phyloP scores from a whole-genome alignment of 2,329 filamentous ascomycete genomes.

The Ceratocystis ficicola region DNA sequence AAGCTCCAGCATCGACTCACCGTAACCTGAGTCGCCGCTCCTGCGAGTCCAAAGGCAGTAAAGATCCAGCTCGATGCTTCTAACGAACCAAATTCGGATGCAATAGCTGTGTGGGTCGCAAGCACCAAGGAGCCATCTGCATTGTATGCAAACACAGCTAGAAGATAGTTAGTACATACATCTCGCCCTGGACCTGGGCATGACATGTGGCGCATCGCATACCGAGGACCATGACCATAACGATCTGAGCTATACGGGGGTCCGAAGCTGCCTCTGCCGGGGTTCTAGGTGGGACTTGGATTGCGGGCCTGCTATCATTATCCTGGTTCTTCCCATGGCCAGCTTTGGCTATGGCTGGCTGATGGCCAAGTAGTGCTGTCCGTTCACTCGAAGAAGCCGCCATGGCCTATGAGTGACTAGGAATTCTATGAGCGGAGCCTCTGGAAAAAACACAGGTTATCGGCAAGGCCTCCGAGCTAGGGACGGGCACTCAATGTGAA shows the following conservation, averaged over 20 bases:
- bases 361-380: background rate
- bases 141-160: slow-evolving; percentile 47
- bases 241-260: slow-evolving; percentile 14
- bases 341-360: background rate
- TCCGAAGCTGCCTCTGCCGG: background rate
- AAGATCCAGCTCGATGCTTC: slow-evolving; percentile 39
- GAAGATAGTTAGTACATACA: background rate
- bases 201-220: slow-evolving; percentile 14
- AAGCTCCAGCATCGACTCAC: slow-evolving; percentile 13
- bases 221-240: slow-evolving; percentile 24
- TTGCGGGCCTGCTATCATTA: background rate
- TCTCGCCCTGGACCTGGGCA: background rate
- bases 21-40: slow-evolving; percentile 28
- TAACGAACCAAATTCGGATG: slow-evolving; percentile 47
- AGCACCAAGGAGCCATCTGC: slow-evolving; percentile 53
- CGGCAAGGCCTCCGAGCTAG: background rate
- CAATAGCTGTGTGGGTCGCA: slow-evolving; percentile 51
- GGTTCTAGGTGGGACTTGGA: background rate
- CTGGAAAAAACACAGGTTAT: background rate
- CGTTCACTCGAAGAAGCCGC: background rate
- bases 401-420: background rate
- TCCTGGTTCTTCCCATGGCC: background rate
- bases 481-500: background rate
- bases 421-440: background rate
- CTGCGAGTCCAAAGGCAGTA: slow-evolving; percentile 28